Percentiles rank a stretch among this genome's conserved stretches.
Evolutionary conservation across 208 protist genomes (phyloP).

Genomic region (Trypanosoma lewisi): DNA sequence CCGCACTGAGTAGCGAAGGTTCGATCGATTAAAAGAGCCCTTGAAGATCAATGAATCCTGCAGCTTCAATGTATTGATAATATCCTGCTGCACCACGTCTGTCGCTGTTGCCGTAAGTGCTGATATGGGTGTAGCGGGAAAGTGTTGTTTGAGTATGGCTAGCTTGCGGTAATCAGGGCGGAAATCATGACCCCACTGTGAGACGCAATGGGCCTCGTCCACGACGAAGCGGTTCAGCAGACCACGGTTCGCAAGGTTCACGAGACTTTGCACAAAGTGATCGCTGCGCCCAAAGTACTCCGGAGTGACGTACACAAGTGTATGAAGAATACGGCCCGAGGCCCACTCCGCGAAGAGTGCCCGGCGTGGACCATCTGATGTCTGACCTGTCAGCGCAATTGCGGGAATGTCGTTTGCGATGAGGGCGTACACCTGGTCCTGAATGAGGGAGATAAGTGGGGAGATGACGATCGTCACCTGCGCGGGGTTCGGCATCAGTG

Average conservation of each 20-base stretch:
- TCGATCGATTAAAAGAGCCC: conserved; percentile 77
- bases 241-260: conserved; percentile 38
- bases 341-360: conserved; percentile 71
- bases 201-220: conserved; percentile 97
- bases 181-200: conserved; percentile 98
- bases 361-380: conserved; percentile 45
- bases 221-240: conserved; percentile 85
- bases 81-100: conserved; percentile 78
- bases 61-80: conserved; percentile 77
- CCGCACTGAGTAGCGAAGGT: conserved; percentile 77
- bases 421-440: conserved; percentile 93
- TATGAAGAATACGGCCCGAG: conserved; percentile 51
- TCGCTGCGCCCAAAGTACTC: conserved; percentile 88
- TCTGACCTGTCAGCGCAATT: conserved; percentile 81
- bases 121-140: conserved; percentile 66
- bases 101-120: conserved; percentile 87
- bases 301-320: conserved; percentile 83
- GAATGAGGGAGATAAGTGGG: conserved; percentile 96
- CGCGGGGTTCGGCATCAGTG: conserved; percentile 79
- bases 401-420: conserved; percentile 81
- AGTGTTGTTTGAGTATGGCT: conserved; percentile 65
- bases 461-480: conserved; percentile 93
- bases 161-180: conserved; percentile 82
- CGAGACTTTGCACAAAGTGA: conserved; percentile 62
- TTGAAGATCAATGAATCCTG: conserved; percentile 75